Base-by-base conservation (phyloP, 306 rosid genomes). In the Psophocarpus tetragonolobus region DNA sequence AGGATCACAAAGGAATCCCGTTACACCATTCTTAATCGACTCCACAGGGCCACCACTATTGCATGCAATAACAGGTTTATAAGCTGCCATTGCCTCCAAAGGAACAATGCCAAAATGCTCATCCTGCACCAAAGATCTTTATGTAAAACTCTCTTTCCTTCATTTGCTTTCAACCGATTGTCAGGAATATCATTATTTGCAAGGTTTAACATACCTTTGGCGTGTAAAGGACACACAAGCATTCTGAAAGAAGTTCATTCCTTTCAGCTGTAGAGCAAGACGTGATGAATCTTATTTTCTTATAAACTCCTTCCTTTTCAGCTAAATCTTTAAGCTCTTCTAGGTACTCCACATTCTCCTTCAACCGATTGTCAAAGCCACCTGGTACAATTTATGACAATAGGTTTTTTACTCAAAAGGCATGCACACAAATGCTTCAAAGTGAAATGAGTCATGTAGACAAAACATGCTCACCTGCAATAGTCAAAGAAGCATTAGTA, bases 51-150 rank as follows among this genome's bases (percentile, higher is more conserved):
- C 97, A 17, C 96, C 98, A 68, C 92, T 90, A 53, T 94, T 88
- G 91, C 98, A 94, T 6, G 95, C 97, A 71, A 92, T 94, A 11
- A 94, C 97, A 14, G 95, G 96, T 85, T 90, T 94, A 73, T 90
- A 87, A 69, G 98, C 97, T 6, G 97, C 97, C 98, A 94, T 94
- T 80, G 98, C 96, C 87, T 94, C 97, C 85, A 90, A 74, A 32
- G 98, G 97, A 78, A 94, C 97, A 68, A 94, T 94, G 78, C 97
- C 97, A 20, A 92, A 90, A 84, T 94, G 97, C 82, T 94, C 97
- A 69, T 94, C 93, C 97, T 92, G 87, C 84, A 83, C 24, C 33
- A 79, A 45, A 56, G 61, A 63, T 24, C 32, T n/a, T 36, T 50
- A 45, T 56, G 62, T 77, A 76, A 85, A 76, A 61, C 63, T 29